A percentile compares a stretch with the other conserved stretches of the same genome.
Conservation (phyloP, 805 yeast species). For the Naumovozyma baii region DNA sequence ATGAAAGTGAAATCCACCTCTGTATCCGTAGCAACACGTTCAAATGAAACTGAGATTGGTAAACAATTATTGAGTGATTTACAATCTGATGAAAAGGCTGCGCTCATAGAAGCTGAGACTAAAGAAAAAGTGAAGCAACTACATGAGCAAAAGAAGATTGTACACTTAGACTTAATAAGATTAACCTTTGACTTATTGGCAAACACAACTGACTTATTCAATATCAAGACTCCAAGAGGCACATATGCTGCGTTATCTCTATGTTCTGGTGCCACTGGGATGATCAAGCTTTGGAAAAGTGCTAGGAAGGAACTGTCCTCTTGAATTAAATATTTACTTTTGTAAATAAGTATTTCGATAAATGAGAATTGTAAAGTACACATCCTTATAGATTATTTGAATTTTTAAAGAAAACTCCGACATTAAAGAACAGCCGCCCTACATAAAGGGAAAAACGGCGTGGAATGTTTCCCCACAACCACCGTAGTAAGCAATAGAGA, state of each 20-base stretch:
- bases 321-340: no score
- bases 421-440: no score
- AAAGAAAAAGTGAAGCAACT: conserved; percentile 26
- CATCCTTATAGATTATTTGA: no score
- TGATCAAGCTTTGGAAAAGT: conserved; percentile 23
- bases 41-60: conserved; percentile 19
- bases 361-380: no score
- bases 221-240: conserved; percentile 28
- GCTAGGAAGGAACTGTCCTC: conserved; percentile 7
- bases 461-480: no score
- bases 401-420: no score
- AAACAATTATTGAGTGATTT: conserved; percentile 26
- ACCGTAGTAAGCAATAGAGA: no score
- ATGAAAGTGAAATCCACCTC: conserved; percentile 40
- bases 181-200: conserved; percentile 39
- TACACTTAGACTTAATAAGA: conserved; percentile 36
- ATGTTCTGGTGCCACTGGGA: conserved; percentile 22
- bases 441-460: no score
- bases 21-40: conserved; percentile 12
- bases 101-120: conserved; percentile 6
- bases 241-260: conserved; percentile 24
- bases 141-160: conserved; percentile 30
- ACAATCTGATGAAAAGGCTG: conserved; percentile 8
- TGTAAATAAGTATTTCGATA: no score
- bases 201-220: conserved; percentile 38